A percentile compares a stretch with the other conserved stretches of the same genome.
Evolutionary conservation across 805 yeast genomes (phyloP).

Genomic region (Candida germanica): DNA sequence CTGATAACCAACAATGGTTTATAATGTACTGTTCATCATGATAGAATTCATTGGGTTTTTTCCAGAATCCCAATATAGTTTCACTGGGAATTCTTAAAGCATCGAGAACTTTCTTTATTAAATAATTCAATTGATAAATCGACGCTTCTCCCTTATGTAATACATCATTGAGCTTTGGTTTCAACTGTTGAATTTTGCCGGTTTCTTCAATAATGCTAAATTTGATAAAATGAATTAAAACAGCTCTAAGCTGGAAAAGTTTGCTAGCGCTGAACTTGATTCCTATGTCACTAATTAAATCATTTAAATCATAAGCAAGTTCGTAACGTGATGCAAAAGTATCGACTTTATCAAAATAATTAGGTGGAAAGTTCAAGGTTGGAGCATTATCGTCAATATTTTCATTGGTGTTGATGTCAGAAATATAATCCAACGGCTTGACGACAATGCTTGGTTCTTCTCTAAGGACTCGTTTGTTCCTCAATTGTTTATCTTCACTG

Average conservation of each 20-base stretch:
- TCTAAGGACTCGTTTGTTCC: slow-evolving; percentile 57
- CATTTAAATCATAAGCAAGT: slow-evolving; percentile 33
- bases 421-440: slow-evolving; percentile 41
- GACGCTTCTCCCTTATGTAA: slow-evolving; percentile 52
- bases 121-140: slow-evolving; percentile 70
- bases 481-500: slow-evolving; percentile 61
- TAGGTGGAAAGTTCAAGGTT: slow-evolving; percentile 15
- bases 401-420: slow-evolving; percentile 42
- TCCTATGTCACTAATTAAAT: slow-evolving; percentile 39
- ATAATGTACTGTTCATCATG: slow-evolving; percentile 50
- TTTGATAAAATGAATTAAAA: slow-evolving; percentile 68
- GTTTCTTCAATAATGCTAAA: slow-evolving; percentile 44
- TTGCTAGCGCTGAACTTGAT: slow-evolving; percentile 37
- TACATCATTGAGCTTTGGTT: slow-evolving; percentile 42
- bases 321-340: slow-evolving; percentile 30
- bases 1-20: slow-evolving; percentile 89
- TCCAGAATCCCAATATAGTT: slow-evolving; percentile 77
- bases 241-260: slow-evolving; percentile 55
- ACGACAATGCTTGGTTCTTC: slow-evolving; percentile 37
- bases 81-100: slow-evolving; percentile 71
- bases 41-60: slow-evolving; percentile 65
- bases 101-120: slow-evolving; percentile 70
- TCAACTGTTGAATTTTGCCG: slow-evolving; percentile 32
- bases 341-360: slow-evolving; percentile 25
- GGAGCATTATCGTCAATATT: slow-evolving; percentile 18